Evolutionary conservation across 83 land plant genomes (phyloP), one percentile per base, ranked within the genome.

Genomic region (Picea engelmannii): DNA sequence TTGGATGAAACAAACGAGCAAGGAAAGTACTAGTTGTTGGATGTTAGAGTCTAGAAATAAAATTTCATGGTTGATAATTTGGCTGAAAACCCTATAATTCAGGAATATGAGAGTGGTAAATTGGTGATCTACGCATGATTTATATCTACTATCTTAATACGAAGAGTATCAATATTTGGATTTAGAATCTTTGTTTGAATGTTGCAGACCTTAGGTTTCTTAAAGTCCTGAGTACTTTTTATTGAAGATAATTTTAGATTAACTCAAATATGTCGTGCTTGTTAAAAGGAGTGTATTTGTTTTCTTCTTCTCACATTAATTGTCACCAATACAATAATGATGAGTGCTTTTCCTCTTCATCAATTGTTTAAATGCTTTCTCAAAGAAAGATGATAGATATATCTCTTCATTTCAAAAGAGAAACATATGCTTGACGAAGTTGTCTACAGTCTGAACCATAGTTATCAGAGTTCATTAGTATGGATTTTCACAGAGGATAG

Each of bases 401-500:
- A 31, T 31, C 35, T 31, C 35, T 31, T 31, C 35, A 31, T 31
- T 31, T 31, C 35, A 31, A 31, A 31, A 31, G 35, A 31, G 35
- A 31, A 31, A 31, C 35, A 66, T 27, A 31, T 31, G 35, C 35
- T 2, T 31, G 35, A 31, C 1, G 35, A 31, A 31, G 35, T 31
- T 31, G 1, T 31, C 35, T 31, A 42, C 6, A 42, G 2, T 6
- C 6, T 42, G 6, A 42, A 42, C 47, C 47, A 42, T 42, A 42
- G 47, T 42, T 42, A 31, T 31, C 35, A 31, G 35, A 2, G 47
- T 42, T 42, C 47, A 6, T 42, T 42, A 42, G 7, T 42, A 31
- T 31, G 35, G 99, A 23, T 97, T 97, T 92, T 96, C 95, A 80
- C 91, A 98, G 78, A 97, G 95, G 81, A 81, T 94, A 80, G 82